A percentile compares a stretch with the other conserved stretches of the same genome.
phyloP scores from a whole-genome alignment of 2,329 filamentous ascomycete genomes.

The Venturiaceae sp. region DNA sequence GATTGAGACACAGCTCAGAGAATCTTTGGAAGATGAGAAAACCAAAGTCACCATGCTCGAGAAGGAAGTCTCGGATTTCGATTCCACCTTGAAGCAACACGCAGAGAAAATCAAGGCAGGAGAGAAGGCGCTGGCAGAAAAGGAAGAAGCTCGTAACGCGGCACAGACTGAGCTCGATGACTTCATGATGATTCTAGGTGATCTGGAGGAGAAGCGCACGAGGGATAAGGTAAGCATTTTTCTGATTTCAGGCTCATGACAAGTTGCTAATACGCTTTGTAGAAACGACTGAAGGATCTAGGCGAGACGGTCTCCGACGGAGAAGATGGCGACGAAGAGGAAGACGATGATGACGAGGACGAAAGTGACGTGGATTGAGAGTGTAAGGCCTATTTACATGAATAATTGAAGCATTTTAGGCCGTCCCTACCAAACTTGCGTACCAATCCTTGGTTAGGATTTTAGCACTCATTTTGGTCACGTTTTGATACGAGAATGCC shows the following conservation, averaged over 20 bases:
- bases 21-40: slow-evolving; percentile 7
- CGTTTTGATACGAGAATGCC: too few species aligned
- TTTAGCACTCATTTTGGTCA: too few species aligned
- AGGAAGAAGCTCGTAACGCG: slow-evolving; percentile 24
- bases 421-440: too few species aligned
- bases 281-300: slow-evolving; percentile 38
- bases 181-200: slow-evolving; percentile 36
- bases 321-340: slow-evolving; percentile 35
- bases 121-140: slow-evolving; percentile 26
- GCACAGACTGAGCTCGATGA: slow-evolving; percentile 36
- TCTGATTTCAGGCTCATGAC: slow-evolving; percentile 10
- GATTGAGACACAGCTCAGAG: slow-evolving; percentile 12
- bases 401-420: too few species aligned
- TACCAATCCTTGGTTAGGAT: too few species aligned
- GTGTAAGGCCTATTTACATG: too few species aligned
- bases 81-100: slow-evolving; percentile 14
- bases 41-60: slow-evolving; percentile 8
- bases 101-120: slow-evolving; percentile 17
- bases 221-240: slow-evolving; percentile 23
- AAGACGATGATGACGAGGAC: slow-evolving; percentile 40
- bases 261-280: slow-evolving; percentile 14
- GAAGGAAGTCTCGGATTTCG: slow-evolving; percentile 9
- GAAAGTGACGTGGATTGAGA: slow-evolving; percentile 4
- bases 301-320: slow-evolving; percentile 32
- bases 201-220: slow-evolving; percentile 34